Base-by-base conservation (phyloP, 495 filamentous ascomycete genomes). In the Cenococcum geophilum region DNA sequence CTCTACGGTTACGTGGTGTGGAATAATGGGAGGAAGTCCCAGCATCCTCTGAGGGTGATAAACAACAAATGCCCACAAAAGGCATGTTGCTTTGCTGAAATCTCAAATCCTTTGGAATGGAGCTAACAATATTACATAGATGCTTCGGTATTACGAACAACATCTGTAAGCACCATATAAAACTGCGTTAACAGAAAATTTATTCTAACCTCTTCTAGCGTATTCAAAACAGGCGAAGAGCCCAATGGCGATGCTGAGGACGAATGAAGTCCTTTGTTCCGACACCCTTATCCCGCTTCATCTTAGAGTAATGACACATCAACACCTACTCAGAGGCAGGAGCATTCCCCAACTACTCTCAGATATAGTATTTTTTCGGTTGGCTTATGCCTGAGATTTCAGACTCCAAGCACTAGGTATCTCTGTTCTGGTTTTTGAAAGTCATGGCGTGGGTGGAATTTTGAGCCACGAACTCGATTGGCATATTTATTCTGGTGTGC, bases 1-100 rank as follows among this genome's bases (percentile, higher is more conserved):
- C 63, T 81, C 4, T 76, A 75, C 42, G 85, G 77, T 0, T 83
- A 79, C 55, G 62, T 87, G 1, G 65, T 78, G 18, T 88, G 83
- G 82, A 82, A 76, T 37, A 81, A 83, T 53, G 61, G 63, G 6
- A 60, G 67, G 36, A 73, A 73, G 60, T 71, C 73, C 1, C 64
- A 71, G 53, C 74, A 78, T 61, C 65, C 68, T 11, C 58, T 76
- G 12, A 22, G 54, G 16, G 59, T 66, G 5, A 40, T 73, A 22
- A 65, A 76, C 47, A 36, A 63, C 48, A 77, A 78, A 59, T 75
- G 73, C 55, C 76, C 76, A 27, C 73, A 77, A 63, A 75, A 74
- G 58, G 69, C 71, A 47, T 61, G 37, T 4, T 16, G 9, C 21
- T 34, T 42, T 14, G 37, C 18, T 34, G 5, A 37, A n/a, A 6